phyloP scores from a whole-genome alignment of 371 early-diverging fungal genomes.

The Amoeboradix gromovi region DNA sequence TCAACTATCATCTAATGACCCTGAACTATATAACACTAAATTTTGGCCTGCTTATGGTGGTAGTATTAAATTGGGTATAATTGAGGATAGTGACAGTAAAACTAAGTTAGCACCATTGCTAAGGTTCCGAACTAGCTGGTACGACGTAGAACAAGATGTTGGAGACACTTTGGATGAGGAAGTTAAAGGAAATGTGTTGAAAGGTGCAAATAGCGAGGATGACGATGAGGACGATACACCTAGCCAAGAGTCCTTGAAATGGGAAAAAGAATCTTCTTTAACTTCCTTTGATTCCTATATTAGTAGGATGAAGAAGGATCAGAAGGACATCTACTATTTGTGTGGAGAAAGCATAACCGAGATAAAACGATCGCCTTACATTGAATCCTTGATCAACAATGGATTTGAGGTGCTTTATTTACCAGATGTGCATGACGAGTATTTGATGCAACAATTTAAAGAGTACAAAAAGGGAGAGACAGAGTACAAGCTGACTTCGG shows the following conservation, averaged over 20 bases:
- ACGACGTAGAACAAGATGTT: background rate
- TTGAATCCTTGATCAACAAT: slow-evolving; percentile 42
- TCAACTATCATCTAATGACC: slow-evolving; percentile 65
- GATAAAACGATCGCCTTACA: slow-evolving; percentile 46
- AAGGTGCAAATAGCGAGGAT: background rate
- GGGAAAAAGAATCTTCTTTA: slow-evolving; percentile 3
- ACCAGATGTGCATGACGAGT: slow-evolving; percentile 67
- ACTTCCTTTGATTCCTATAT: slow-evolving; percentile 63
- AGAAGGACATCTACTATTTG: slow-evolving; percentile 57
- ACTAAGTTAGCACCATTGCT: slow-evolving; percentile 61
- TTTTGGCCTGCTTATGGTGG: slow-evolving; percentile 75
- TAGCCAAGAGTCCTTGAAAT: background rate
- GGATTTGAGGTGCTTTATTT: slow-evolving; percentile 74
- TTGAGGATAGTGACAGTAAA: slow-evolving; percentile 58
- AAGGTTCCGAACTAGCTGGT: slow-evolving; percentile 20
- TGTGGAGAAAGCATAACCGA: slow-evolving; percentile 39
- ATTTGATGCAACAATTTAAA: slow-evolving; percentile 45
- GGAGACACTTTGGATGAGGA: background rate
- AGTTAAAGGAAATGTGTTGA: background rate
- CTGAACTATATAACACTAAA: slow-evolving; percentile 54
- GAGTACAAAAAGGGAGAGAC: too few species aligned
- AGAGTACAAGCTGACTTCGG: slow-evolving; percentile 42
- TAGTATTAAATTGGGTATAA: slow-evolving; percentile 72
- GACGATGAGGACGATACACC: background rate
- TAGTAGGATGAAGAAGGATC: slow-evolving; percentile 48